phyloP scores from a whole-genome alignment of 163 green algal species.

The Prototheca cutis region DNA sequence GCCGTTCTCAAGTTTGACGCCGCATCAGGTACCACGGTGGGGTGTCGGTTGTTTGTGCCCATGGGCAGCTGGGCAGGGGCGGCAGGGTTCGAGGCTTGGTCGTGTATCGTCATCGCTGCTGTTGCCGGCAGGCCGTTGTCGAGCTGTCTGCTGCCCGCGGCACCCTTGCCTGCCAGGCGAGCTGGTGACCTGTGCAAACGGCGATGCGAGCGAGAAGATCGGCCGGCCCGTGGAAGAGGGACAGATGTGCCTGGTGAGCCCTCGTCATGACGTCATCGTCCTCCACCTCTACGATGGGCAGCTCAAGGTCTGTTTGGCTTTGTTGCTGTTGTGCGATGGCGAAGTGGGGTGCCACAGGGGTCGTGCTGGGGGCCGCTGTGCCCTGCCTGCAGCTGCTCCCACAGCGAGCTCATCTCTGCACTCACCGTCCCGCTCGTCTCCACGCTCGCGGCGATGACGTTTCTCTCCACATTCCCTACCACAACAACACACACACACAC shows the following conservation, averaged over 20 bases:
- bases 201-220: slow-evolving; percentile 70
- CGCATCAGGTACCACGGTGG: background rate
- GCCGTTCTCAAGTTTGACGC: slow-evolving; percentile 1
- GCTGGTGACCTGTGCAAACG: slow-evolving; percentile 69
- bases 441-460: too few species aligned
- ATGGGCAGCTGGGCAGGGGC: background rate
- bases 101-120: too few species aligned
- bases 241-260: slow-evolving; percentile 75
- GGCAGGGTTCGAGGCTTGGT: too few species aligned
- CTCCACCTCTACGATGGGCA: slow-evolving; percentile 93
- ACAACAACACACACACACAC: too few species aligned
- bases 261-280: slow-evolving; percentile 61
- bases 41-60: background rate
- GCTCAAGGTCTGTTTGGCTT: slow-evolving; percentile 63
- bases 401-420: too few species aligned
- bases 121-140: too few species aligned
- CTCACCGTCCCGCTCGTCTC: too few species aligned
- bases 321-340: background rate
- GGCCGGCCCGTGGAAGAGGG: slow-evolving; percentile 72
- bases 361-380: background rate
- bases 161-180: too few species aligned
- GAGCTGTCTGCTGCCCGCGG: too few species aligned
- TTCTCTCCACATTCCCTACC: too few species aligned
- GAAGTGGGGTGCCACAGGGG: background rate
- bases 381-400: too few species aligned